Base-by-base conservation (phyloP, 768 basidiomycete genomes). In the Hortiboletus flavorubellus region DNA sequence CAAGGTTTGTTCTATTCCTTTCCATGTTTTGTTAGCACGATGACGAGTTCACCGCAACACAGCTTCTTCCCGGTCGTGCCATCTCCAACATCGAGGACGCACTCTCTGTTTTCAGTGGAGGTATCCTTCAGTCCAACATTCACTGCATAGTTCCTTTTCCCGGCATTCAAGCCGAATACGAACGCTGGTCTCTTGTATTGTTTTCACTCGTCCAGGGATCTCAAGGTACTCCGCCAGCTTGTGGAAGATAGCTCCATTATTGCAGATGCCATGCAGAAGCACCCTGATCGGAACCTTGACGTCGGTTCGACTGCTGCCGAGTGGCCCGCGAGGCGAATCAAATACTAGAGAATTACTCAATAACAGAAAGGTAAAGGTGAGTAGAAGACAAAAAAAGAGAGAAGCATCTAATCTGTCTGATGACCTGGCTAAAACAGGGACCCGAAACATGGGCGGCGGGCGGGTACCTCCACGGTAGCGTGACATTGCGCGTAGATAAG, bases 121-220 rank as follows among this genome's bases (percentile, higher is more conserved):
- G 85, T 2, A 81, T 86, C 46, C 74, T 87, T 23, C 75, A 80
- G 15, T 86, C 84, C 8, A 84, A 83, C 62, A 70, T 85, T 16
- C 86, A 87, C 63, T 78, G 85, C 31, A 84, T 86, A 8, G 73
- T 85, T 0, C 79, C 84, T 10, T 82, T 87, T 0, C 86, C 87
- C 0, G 80, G 82, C 8, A 58, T 68, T 4, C 87, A 90, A 66
- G 71, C 71, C 2, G 65, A 73, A 8, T 66, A 75, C 31, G 80
- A 80, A 34, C 76, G 87, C 8, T 87, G 83, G 80, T 89, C 86
- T 5, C 70, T 87, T 11, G 86, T 85, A 0, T 89, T 80, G 21
- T 21, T 69, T 87, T 89, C 71, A 82, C 79, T 0, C 76, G 87
- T 21, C 86, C 86, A 0, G 80, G 79, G 7, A 78, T 85, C 63